These are phyloP conservation scores for Geotrichum ghanense DNA, from an alignment of 805 yeast genomes.

Conservation along the genomic window DNA sequence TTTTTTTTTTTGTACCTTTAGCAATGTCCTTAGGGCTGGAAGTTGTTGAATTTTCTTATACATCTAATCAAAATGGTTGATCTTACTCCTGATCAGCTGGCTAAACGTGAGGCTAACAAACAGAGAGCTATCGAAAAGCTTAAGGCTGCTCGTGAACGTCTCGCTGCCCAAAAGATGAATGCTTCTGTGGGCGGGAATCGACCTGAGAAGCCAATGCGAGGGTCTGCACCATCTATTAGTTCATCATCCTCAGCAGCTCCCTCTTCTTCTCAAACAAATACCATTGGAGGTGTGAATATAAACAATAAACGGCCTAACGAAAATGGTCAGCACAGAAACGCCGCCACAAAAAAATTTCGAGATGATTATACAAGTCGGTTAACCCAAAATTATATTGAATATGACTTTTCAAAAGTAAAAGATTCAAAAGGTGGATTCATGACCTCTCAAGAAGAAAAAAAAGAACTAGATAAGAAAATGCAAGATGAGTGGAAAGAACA, in stretches of 20 bases:
- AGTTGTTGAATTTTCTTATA: too few relatives aligned
- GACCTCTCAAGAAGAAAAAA: conserved; percentile 29
- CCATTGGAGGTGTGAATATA: neutral
- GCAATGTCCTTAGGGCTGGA: too few relatives aligned
- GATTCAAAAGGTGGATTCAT: conserved; percentile 84
- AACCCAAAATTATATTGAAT: conserved; percentile 28
- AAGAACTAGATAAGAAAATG: conserved; percentile 21
- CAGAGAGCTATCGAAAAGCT: conserved; percentile 14
- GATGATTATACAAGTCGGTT: neutral
- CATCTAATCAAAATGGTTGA: conserved; percentile 1
- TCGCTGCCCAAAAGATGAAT: conserved; percentile 11
- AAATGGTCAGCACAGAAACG: conserved; percentile 2
- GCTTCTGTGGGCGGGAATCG: conserved; percentile 3
- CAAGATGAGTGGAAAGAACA: conserved; percentile 48
- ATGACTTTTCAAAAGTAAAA: conserved; percentile 79
- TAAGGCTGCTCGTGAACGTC: conserved; percentile 15
- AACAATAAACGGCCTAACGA: neutral
- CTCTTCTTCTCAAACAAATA: neutral
- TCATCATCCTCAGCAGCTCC: neutral
- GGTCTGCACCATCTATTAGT: neutral
- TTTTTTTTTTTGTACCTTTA: too few relatives aligned
- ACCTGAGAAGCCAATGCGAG: conserved; percentile 1
- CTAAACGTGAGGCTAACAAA: conserved; percentile 11
- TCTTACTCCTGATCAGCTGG: neutral
- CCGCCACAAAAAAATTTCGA: conserved; percentile 17